Evolutionary conservation across 1,139 yeast species (phyloP).

Genomic region (Saccharomycopsis hybrid): DNA sequence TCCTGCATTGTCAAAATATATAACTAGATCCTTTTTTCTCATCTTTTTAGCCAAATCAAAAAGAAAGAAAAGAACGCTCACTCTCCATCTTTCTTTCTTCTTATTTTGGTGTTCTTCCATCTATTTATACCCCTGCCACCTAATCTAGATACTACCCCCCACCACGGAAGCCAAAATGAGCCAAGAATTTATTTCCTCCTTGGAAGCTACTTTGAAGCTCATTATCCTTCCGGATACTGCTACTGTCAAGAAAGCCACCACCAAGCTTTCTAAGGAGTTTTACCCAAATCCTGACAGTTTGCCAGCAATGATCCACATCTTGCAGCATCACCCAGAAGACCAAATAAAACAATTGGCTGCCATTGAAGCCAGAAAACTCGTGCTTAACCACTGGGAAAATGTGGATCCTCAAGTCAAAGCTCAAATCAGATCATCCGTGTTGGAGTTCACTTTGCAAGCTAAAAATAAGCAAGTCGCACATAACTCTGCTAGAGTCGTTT

Average conservation of each 20-base stretch:
- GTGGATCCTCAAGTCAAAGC: constrained; percentile 49
- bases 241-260: constrained; percentile 78
- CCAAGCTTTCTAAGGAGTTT: constrained; percentile 64
- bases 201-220: constrained; percentile 74
- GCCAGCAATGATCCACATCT: constrained; percentile 76
- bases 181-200: constrained; percentile 56
- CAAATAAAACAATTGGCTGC: constrained; percentile 74
- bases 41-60: not conserved
- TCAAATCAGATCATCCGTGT: constrained; percentile 59
- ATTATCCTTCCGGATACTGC: constrained; percentile 72
- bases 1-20: not conserved
- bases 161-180: constrained; percentile 42
- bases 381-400: constrained; percentile 63
- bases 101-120: not conserved
- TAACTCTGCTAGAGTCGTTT: constrained; percentile 80
- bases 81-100: not conserved
- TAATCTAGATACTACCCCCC: not conserved
- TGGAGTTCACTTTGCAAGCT: constrained; percentile 64
- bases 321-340: constrained; percentile 50
- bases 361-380: constrained; percentile 87
- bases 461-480: constrained; percentile 71
- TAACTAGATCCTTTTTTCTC: not conserved
- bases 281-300: constrained; percentile 67
- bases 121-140: too few species aligned
- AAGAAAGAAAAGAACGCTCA: too few species aligned